Evolutionary conservation across 2,329 filamentous ascomycete genomes (phyloP).

Genomic region (Penicillium sp.): DNA sequence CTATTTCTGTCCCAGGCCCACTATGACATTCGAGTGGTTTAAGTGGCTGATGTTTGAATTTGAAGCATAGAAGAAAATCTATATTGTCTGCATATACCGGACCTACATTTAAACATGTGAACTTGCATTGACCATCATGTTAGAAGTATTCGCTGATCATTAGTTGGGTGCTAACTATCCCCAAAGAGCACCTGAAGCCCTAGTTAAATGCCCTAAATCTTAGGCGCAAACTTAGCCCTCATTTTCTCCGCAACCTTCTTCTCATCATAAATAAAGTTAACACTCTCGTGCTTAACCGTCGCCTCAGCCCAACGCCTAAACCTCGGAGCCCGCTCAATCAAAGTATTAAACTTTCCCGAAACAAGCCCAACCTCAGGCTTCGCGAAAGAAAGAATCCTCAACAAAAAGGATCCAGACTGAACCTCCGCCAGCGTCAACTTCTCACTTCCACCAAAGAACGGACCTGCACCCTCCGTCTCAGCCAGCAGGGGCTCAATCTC

Average conservation of each 20-base stretch:
- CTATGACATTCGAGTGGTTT: not conserved
- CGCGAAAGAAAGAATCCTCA: constrained; percentile 55
- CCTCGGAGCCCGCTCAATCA: constrained; percentile 57
- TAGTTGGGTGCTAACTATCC: too few species aligned
- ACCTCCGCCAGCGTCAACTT: constrained; percentile 70
- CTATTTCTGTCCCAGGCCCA: constrained; percentile 10
- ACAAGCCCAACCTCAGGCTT: constrained; percentile 50
- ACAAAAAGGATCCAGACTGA: constrained; percentile 62
- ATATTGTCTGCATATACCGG: too few species aligned
- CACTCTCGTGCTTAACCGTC: constrained; percentile 60
- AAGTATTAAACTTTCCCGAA: constrained; percentile 49
- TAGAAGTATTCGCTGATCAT: not conserved
- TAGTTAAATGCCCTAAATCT: too few species aligned
- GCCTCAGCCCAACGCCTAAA: constrained; percentile 65
- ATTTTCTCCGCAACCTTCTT: constrained; percentile 43
- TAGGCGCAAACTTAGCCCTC: constrained; percentile 42
- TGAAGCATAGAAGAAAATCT: not conserved
- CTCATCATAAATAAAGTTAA: constrained; percentile 61
- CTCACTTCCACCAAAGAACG: constrained; percentile 62
- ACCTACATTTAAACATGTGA: too few species aligned
- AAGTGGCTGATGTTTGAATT: not conserved
- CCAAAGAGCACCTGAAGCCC: too few species aligned
- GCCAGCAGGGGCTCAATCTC: constrained; percentile 69
- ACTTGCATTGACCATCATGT: not conserved
- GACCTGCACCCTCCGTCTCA: constrained; percentile 44